Percentiles rank a stretch among this genome's conserved stretches.
These are phyloP conservation scores for Phytopythium montanum DNA, from an alignment of 352 stramenopile species.

Conservation along the genomic window DNA sequence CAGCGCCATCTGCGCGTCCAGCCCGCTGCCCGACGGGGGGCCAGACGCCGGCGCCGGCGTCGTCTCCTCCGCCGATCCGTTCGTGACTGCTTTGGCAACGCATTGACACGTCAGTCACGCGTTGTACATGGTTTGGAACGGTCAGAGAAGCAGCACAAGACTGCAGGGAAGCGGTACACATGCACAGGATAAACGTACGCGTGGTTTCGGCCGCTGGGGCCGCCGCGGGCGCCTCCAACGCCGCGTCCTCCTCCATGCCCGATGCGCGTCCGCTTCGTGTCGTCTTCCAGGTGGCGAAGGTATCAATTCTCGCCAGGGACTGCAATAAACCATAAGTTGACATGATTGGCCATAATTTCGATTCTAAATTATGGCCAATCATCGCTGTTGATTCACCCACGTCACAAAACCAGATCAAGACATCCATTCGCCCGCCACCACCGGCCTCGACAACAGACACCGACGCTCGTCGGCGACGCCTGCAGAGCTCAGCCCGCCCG, in stretches of 20 bases:
- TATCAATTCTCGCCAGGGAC: no score
- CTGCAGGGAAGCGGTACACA: not conserved
- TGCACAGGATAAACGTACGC: not conserved
- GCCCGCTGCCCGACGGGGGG: conserved; percentile 2
- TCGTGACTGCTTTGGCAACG: not conserved
- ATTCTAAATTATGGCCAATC: no score
- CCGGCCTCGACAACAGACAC: not conserved
- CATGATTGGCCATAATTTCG: no score
- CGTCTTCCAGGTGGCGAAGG: not conserved
- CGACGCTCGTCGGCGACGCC: not conserved
- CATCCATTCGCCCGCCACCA: not conserved
- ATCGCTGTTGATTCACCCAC: no score
- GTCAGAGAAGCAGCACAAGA: not conserved
- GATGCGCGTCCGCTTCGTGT: not conserved
- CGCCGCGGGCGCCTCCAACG: not conserved
- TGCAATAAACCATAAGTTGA: no score
- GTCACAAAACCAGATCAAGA: not conserved
- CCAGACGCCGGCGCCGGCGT: not conserved
- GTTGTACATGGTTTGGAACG: not conserved
- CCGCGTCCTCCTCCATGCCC: not conserved
- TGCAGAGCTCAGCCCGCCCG: not conserved
- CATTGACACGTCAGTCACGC: not conserved
- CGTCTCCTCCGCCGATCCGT: not conserved
- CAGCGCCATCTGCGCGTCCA: conserved; percentile 20
- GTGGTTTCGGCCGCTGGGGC: not conserved